Base-by-base conservation (phyloP, 345 rosid genomes). In the Combretum micranthum region DNA sequence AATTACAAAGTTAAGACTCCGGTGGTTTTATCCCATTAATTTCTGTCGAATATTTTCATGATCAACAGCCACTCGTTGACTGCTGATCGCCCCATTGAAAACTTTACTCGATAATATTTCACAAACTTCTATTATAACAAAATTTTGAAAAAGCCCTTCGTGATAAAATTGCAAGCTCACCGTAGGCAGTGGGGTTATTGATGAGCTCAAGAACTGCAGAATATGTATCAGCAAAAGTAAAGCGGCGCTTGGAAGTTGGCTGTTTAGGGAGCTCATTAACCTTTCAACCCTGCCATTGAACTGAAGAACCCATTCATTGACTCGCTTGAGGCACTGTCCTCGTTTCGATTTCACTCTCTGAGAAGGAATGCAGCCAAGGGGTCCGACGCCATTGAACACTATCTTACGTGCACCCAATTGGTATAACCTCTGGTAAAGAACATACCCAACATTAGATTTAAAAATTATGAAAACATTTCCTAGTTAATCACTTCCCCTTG, bases 281-380 rank as follows among this genome's bases (percentile, higher is more conserved):
- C 56, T 64, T 42, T 73, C 63, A 0, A 80, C 82, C 52, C 64
- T 66, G 67, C 83, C 67, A 25, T 92, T 92, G 68, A 83, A 92
- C 56, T 73, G 75, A 46, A 64, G 45, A 14, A 83, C 64, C 87
- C 85, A 86, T 44, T 74, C 75, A 49, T 92, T 86, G n/a, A 92
- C 96, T 55, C 69, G 64, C 56, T 78, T 82, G 20, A 92, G 66
- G 72, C 98, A 92, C 52, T 57, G 55, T 2, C 89, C 77, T 44
- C 42, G 65, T 74, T 77, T 84, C 2, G 98, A 86, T 68, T 88
- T 92, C 63, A 83, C 96, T 58, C 98, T 81, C 23, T 88, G 96
- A 1, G 96, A 92, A 69, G 98, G 98, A 53, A 88, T 86, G 77
- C 98, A 92, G 2, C 98, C 98, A 11, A 88, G 73, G 20, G 98